phyloP scores from a whole-genome alignment of 2,329 filamentous ascomycete species.

The Salinomyces thailandicus region DNA sequence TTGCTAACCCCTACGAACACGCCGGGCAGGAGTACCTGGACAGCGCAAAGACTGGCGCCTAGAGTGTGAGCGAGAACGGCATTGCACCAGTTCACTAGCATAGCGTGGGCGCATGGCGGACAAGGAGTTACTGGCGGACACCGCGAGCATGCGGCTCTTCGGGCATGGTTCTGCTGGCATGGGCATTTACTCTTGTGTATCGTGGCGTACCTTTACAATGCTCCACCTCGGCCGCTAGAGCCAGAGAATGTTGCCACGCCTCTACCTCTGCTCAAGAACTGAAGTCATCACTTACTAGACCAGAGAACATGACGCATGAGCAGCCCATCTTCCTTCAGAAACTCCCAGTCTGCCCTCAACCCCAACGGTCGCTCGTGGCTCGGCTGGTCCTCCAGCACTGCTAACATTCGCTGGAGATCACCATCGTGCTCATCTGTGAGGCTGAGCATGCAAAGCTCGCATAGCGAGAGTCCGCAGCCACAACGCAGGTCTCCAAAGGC shows the following conservation, averaged over 20 bases:
- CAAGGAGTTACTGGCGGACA: background rate
- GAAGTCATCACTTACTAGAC: slow-evolving; percentile 1
- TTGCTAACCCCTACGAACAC: slow-evolving; percentile 64
- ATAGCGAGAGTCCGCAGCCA: slow-evolving; percentile 26
- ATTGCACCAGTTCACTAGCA: too few species aligned
- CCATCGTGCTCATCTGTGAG: slow-evolving; percentile 15
- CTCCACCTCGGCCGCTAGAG: too few species aligned
- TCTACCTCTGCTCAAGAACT: background rate
- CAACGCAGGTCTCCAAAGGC: background rate
- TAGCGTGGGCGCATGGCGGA: background rate
- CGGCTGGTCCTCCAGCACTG: slow-evolving; percentile 8
- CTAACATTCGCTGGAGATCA: slow-evolving; percentile 17
- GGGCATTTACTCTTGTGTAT: too few species aligned
- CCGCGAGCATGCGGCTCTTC: too few species aligned
- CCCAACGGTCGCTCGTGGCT: slow-evolving; percentile 13
- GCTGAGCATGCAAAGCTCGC: slow-evolving; percentile 18
- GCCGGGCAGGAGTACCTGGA: slow-evolving; percentile 62
- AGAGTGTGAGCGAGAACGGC: too few species aligned
- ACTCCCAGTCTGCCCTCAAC: slow-evolving; percentile 26
- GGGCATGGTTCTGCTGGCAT: too few species aligned
- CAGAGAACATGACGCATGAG: slow-evolving; percentile 16
- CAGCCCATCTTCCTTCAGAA: slow-evolving; percentile 24
- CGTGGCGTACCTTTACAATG: too few species aligned
- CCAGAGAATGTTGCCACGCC: too few species aligned
- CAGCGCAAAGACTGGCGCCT: slow-evolving; percentile 13